Evolutionary conservation across 1,284 basidiomycete species (phyloP).

Genomic region (Amylostereum areolatum): DNA sequence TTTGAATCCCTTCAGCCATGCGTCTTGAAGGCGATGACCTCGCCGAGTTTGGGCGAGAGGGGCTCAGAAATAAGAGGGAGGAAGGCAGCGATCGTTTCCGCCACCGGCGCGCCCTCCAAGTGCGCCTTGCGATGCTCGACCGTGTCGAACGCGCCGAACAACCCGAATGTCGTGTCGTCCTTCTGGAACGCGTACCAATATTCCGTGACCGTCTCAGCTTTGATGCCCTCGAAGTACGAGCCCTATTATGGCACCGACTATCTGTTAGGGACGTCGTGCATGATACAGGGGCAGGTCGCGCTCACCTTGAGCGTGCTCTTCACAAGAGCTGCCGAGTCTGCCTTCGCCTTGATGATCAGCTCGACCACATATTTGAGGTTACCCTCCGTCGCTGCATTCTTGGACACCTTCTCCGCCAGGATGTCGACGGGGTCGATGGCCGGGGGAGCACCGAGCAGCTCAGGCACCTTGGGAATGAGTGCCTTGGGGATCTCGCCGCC

Average conservation of each 20-base stretch:
- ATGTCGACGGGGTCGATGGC: constrained; percentile 1
- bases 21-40: not conserved
- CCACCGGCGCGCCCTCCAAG: not conserved
- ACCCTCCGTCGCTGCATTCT: not conserved
- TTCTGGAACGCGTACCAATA: constrained; percentile 5
- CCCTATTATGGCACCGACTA: not conserved
- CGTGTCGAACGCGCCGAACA: not conserved
- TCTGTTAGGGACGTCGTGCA: not conserved
- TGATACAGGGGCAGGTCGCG: not conserved
- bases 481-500: not conserved
- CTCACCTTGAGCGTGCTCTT: not conserved
- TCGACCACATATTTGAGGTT: not conserved
- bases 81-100: not conserved
- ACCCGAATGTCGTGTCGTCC: not conserved
- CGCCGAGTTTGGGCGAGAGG: not conserved
- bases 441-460: not conserved
- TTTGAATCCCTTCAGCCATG: not conserved
- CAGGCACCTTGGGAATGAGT: not conserved
- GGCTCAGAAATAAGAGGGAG: not conserved
- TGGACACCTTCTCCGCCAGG: not conserved
- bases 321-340: not conserved
- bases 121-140: not conserved
- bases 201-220: not conserved
- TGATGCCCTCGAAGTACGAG: not conserved
- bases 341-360: not conserved